A percentile compares a stretch with the other conserved stretches of the same genome.
phyloP scores from a whole-genome alignment of 345 rosid genomes.

The Excoecaria cochinchinensis region DNA sequence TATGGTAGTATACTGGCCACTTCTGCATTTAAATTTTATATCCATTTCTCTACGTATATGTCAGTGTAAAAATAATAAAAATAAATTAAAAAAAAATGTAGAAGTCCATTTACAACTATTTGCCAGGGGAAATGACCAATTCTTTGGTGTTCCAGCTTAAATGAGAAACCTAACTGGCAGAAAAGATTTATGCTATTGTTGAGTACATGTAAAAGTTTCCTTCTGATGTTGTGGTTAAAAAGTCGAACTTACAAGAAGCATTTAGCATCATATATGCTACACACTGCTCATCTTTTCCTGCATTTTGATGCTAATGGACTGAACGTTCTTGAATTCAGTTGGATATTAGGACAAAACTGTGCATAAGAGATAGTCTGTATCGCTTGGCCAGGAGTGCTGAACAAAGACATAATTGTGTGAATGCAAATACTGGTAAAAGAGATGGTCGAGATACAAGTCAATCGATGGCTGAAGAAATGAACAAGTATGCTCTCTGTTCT shows the following conservation, averaged over 20 bases:
- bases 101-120: too few species aligned
- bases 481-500: conserved; percentile 47
- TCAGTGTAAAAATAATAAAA: too few species aligned
- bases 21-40: not conserved
- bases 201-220: not conserved
- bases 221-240: not conserved
- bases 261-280: not conserved
- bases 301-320: conserved; percentile 11
- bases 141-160: too few species aligned
- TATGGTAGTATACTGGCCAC: conserved; percentile 18
- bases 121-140: too few species aligned
- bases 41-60: not conserved
- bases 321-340: conserved; percentile 47
- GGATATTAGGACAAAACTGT: conserved; percentile 84
- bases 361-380: conserved; percentile 89
- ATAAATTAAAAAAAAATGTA: too few species aligned
- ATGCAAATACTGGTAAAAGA: conserved; percentile 38
- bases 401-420: conserved; percentile 58
- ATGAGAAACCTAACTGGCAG: too few species aligned
- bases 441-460: conserved; percentile 39
- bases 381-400: conserved; percentile 92
- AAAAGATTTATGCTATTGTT: too few species aligned
- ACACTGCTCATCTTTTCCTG: not conserved
- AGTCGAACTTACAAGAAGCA: not conserved
- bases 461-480: conserved; percentile 50